Evolutionary conservation across 2,329 filamentous ascomycete species (phyloP).

Genomic region (Fusarium verticillioides): DNA sequence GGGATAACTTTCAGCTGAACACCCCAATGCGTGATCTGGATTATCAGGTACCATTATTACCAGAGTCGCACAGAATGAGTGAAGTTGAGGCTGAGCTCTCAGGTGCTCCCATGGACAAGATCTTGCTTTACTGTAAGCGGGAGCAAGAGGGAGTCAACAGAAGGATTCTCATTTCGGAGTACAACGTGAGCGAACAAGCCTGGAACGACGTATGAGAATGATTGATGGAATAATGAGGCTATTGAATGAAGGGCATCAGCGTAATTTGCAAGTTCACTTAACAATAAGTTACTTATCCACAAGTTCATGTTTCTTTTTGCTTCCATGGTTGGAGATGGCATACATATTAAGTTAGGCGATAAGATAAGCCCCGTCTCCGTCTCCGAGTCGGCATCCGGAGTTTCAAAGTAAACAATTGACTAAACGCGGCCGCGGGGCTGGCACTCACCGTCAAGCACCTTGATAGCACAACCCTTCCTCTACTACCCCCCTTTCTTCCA

Average conservation of each 20-base stretch:
- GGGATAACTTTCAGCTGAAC: conserved; percentile 22
- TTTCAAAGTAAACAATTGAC: conserved; percentile 32
- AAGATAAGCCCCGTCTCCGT: conserved; percentile 27
- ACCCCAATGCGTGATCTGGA: conserved; percentile 12
- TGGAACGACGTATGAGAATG: conserved; percentile 17
- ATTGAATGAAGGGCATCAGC: neutral
- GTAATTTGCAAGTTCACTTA: neutral
- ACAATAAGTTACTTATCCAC: neutral
- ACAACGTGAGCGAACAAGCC: conserved; percentile 4
- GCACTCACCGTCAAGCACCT: conserved; percentile 20
- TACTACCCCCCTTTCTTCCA: neutral
- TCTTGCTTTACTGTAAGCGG: conserved; percentile 31
- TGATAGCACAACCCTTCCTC: conserved; percentile 20
- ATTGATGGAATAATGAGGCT: neutral
- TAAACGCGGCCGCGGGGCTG: conserved; percentile 30
- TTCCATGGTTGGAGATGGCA: neutral
- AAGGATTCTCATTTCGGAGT: conserved; percentile 34
- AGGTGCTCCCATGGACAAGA: conserved; percentile 36
- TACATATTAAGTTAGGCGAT: neutral
- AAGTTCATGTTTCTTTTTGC: neutral
- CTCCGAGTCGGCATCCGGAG: neutral
- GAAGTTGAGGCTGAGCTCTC: conserved; percentile 35
- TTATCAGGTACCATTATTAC: conserved; percentile 23
- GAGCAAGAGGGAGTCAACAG: neutral
- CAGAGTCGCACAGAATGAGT: conserved; percentile 22